Evolutionary conservation across 768 basidiomycete genomes (phyloP), one percentile per base, ranked within the genome.

Genomic region (Mrakia blollopis): DNA sequence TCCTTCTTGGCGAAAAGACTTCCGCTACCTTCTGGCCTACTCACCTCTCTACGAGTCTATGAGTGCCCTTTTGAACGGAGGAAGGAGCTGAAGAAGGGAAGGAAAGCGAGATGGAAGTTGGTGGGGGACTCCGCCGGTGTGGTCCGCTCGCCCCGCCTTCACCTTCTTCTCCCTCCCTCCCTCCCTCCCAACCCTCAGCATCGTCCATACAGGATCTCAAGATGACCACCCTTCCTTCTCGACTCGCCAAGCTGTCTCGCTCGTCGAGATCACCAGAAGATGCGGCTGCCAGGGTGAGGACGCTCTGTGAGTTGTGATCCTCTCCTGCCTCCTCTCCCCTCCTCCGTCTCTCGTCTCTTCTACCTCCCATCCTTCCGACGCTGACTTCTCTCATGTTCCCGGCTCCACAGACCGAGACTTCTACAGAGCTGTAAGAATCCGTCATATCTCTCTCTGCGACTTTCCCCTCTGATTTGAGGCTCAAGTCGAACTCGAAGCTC

Each of bases 181-280:
- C 67, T 47, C 67, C n/a, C 47, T 41, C 28, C 13, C 47, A 35
- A 44, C 50, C 18, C 30, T 44, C 50, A 54, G 6, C 71, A 21
- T 52, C 70, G 44, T 35, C 50, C 10, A 9, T 67, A 7, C 44
- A 23, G 2, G 32, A 18, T 41, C 54, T 30, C n/a, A 60, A 47
- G 18, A 91, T 91, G 89, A 88, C 89, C 5, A 97, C 93, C 69
- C 98, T 98, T 83, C 95, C 96, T 25, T 84, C 94, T 60, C 90
- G 96, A 54, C 88, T 99, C 13, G 92, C 96, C 25, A 89, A 88
- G 79, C 82, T 88, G 8, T 87, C 91, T 5, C 86, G 87, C 52
- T 84, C 87, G n/a, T 92, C 92, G 0, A 71, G 74, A 0, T 81
- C 83, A 11, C 81, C 82, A 78, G 84, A 85, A n/a, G 89, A 91